These are phyloP conservation scores for Mortierella sp. DNA, from an alignment of 371 early-diverging fungal genomes.

Conservation along the genomic window DNA sequence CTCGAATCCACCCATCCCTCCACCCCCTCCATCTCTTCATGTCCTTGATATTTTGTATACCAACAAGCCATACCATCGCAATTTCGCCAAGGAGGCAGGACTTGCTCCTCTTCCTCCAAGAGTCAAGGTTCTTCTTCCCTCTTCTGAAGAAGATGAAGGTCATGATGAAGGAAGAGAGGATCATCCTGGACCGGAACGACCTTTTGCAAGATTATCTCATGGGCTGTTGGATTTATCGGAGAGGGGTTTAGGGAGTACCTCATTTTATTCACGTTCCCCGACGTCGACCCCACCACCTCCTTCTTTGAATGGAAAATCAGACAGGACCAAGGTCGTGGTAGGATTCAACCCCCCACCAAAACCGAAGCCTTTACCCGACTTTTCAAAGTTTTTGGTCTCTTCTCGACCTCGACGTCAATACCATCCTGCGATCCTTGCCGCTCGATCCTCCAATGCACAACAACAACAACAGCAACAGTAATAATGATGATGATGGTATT, in stretches of 20 bases:
- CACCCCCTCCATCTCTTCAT: conserved; percentile 36
- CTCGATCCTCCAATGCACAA: too few species aligned
- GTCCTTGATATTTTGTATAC: conserved; percentile 50
- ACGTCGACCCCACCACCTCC: too few species aligned
- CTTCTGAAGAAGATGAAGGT: conserved; percentile 14
- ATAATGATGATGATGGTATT: too few species aligned
- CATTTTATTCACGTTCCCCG: too few species aligned
- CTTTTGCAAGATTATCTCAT: too few species aligned
- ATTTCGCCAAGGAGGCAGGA: conserved; percentile 45
- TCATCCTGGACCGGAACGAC: too few species aligned
- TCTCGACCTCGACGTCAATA: conserved; percentile 20
- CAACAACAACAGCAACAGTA: too few species aligned
- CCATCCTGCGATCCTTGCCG: conserved; percentile 17
- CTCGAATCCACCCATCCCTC: conserved; percentile 37
- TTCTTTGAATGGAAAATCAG: too few species aligned
- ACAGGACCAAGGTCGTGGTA: conserved; percentile 11
- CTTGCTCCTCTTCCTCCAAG: conserved; percentile 37
- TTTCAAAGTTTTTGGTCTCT: conserved; percentile 17
- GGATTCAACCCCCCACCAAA: conserved; percentile 19
- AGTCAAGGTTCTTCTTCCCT: conserved; percentile 14
- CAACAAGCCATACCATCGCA: conserved; percentile 52
- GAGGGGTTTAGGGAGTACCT: too few species aligned
- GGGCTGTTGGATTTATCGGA: too few species aligned
- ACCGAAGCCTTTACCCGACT: conserved; percentile 16
- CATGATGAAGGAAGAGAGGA: too few species aligned